Evolutionary conservation across 352 stramenopile species (phyloP), one percentile per base, ranked within the genome.

Genomic region (Phytopythium delawarense): DNA sequence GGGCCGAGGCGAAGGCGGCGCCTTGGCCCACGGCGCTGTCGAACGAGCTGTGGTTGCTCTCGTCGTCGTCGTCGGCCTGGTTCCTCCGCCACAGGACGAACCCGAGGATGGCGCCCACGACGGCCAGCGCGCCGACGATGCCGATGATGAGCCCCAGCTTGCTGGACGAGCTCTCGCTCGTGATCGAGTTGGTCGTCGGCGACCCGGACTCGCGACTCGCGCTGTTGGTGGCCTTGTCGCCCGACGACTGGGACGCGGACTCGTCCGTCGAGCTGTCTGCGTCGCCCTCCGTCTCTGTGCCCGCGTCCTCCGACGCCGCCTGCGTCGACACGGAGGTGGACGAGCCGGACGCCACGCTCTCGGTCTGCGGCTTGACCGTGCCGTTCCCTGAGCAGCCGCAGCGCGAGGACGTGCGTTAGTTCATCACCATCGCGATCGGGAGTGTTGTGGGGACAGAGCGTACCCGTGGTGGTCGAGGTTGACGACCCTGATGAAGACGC

Each of bases 21-120:
- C 54, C 54, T 12, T 50, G 35, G 15, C 37, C 54, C 37, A 42
- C 39, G 21, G 54, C 54, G 23, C 23, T 39, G 54, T 60, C 39
- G 13, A 60, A 61, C 20, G 70, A 70, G 57, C 74, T 76, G 12
- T 63, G 57, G 34, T 63, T 37, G 21, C 74, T 65, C 8, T 88
- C 79, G 61, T 88, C 75, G 13, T 86, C 79, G 44, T 78, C 72
- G 23, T 88, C 79, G 28, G 81, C 74, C 34, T 77, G 71, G 20
- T 74, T 72, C 48, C 75, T 68, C 56, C 79, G 83, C 74, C 75
- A 89, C 32, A 87, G 62, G 25, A 87, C 76, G 63, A 91, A 87
- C 13, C 62, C 82, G 25, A 81, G 62, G 11, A 89, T 66, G 15
- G 78, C 79, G n/a, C 77, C 76, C 32, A 88, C 64, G 18, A 84